Base-by-base conservation (phyloP, 2,329 filamentous ascomycete species). In the Metarhizium robertsii region DNA sequence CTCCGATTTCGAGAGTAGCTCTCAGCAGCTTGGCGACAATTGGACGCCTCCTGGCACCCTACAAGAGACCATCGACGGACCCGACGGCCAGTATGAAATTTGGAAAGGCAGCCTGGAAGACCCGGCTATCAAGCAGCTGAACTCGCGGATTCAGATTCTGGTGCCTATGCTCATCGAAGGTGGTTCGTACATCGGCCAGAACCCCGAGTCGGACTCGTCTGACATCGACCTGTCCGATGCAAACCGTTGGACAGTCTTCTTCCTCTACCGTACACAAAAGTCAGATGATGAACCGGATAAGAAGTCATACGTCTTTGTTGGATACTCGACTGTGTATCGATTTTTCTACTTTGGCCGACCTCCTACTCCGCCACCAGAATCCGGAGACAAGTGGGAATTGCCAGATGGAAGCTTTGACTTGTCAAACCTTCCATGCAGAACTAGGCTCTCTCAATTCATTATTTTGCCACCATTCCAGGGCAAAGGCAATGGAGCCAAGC, bases 131-230 rank as follows among this genome's bases (percentile, higher is more conserved):
- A 81, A 82, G 65, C 79, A 85, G 64, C 75, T 96, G 43, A 77
- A 96, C 64, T 83, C 83, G 58, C 89, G 92, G 53, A 81, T 95
- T 60, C 91, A 96, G 72, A 83, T 96, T 55, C 76, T 95, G 40
- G 83, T 92, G 5, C 84, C 90, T 16, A 78, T 97, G 57, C 95
- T 91, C 69, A 96, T 99, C 59, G 95, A 99, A 69, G 94, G 90
- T 32, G 94, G 92, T n/a, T 88, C 84, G 4, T 83, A 83, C 42
- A 84, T 96, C 49, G 81, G 74, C 10, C 65, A 74, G 40, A 68
- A 75, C 34, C 64, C 62, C 2, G 69, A 77, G 4, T 71, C 71
- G 4, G 70, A 76, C 2, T 83, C 90, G 52, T 80, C 81, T 16
- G 80, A 90, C 57, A 78, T 67, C 46, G 84, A 91, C 43, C 79